These are phyloP conservation scores for Zymoseptoria passerinii DNA, from an alignment of 2,329 filamentous ascomycete genomes.

Conservation along the genomic window DNA sequence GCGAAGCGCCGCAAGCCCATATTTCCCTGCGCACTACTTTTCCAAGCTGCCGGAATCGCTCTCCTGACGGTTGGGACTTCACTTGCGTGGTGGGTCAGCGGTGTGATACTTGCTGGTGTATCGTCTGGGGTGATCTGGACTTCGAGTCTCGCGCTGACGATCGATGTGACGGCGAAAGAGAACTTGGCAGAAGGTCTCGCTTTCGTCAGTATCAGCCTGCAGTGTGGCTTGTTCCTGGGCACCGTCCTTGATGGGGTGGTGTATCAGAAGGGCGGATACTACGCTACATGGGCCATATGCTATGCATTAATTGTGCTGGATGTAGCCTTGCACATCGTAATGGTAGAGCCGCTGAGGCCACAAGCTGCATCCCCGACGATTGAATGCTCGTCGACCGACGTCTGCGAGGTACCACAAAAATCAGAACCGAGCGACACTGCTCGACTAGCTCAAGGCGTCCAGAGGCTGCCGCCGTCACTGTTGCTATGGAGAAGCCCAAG, in stretches of 20 bases:
- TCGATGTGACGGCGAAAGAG: conserved; percentile 1
- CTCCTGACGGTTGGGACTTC: neutral
- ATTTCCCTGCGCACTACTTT: conserved; percentile 1
- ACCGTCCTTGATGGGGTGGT: conserved; percentile 2
- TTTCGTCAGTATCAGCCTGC: neutral
- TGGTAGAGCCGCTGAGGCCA: conserved; percentile 1
- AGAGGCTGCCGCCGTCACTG: neutral
- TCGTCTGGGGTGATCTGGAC: conserved; percentile 3
- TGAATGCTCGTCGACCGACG: neutral
- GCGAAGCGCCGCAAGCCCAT: conserved; percentile 1
- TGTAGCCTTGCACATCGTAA: neutral
- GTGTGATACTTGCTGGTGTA: conserved; percentile 1
- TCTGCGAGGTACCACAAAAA: neutral
- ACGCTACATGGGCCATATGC: conserved; percentile 3
- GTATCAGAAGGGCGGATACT: conserved; percentile 4
- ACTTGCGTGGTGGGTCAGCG: conserved; percentile 3
- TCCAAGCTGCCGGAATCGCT: conserved; percentile 4
- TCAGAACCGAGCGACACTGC: neutral
- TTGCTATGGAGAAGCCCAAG: neutral
- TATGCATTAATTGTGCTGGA: conserved; percentile 2
- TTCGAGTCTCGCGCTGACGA: conserved; percentile 3
- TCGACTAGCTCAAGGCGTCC: too few relatives aligned
- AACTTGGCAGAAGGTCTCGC: neutral
- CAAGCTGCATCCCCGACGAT: neutral
- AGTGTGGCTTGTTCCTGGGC: neutral